Percentiles rank a stretch among this genome's conserved stretches.
Conservation (phyloP, 352 stramenopile genomes). For the Globisporangium parvum region DNA sequence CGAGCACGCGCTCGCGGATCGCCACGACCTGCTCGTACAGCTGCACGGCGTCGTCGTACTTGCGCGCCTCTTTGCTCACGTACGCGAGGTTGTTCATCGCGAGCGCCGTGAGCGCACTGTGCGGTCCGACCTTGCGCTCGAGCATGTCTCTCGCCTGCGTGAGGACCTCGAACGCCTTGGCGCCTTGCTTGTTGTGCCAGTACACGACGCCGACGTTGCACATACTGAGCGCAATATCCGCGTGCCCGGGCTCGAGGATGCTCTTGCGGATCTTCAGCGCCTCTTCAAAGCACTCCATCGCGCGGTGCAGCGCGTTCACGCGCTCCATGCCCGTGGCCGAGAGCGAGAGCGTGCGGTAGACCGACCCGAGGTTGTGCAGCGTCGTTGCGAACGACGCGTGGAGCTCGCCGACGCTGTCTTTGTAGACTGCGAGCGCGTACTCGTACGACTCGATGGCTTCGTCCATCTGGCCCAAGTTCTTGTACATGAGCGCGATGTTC, state of each 20-base stretch:
- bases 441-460: conserved; percentile 79
- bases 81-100: conserved; percentile 83
- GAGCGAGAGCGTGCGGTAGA: conserved; percentile 61
- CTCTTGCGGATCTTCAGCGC: conserved; percentile 64
- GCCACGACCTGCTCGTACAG: conserved; percentile 65
- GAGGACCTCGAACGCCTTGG: conserved; percentile 59
- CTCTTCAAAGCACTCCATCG: conserved; percentile 76
- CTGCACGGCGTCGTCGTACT: conserved; percentile 60
- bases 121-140: conserved; percentile 47
- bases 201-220: conserved; percentile 79
- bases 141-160: conserved; percentile 53
- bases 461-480: conserved; percentile 71
- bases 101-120: conserved; percentile 60
- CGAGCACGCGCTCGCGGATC: conserved; percentile 57
- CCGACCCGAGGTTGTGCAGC: conserved; percentile 74
- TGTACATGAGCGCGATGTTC: conserved; percentile 87
- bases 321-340: conserved; percentile 62
- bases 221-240: conserved; percentile 77
- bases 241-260: conserved; percentile 67
- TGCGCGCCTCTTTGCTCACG: conserved; percentile 66
- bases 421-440: conserved; percentile 75
- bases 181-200: conserved; percentile 75
- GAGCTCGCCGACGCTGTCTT: conserved; percentile 68
- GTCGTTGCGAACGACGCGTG: conserved; percentile 83
- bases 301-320: conserved; percentile 52